Evolutionary conservation across 495 filamentous ascomycete genomes (phyloP).

Genomic region (Penicillium crystallinum): DNA sequence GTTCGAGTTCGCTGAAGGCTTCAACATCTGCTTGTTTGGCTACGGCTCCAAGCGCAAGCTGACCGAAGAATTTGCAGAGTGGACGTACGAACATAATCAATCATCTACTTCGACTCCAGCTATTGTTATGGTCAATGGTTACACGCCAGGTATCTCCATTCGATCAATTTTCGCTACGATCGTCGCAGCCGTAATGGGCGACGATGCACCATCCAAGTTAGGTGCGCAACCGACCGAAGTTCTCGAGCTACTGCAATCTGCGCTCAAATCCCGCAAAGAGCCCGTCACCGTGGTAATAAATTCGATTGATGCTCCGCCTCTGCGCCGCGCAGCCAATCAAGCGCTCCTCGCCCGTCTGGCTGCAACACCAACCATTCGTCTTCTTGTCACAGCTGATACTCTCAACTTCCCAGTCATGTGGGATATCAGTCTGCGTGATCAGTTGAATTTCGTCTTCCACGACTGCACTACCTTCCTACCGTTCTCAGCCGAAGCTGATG

Average conservation of each 20-base stretch:
- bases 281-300: slow-evolving; percentile 71
- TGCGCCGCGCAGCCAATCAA: slow-evolving; percentile 67
- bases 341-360: slow-evolving; percentile 70
- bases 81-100: slow-evolving; percentile 51
- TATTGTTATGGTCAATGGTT: slow-evolving; percentile 86
- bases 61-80: slow-evolving; percentile 68
- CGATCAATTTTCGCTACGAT: slow-evolving; percentile 75
- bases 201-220: slow-evolving; percentile 49
- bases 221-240: slow-evolving; percentile 60
- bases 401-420: slow-evolving; percentile 84
- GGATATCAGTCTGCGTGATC: slow-evolving; percentile 73
- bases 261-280: slow-evolving; percentile 45
- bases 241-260: slow-evolving; percentile 55
- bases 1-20: slow-evolving; percentile 85
- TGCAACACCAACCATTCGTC: slow-evolving; percentile 63
- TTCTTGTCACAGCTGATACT: slow-evolving; percentile 79
- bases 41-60: slow-evolving; percentile 84
- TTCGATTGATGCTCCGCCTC: slow-evolving; percentile 72
- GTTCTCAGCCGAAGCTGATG: slow-evolving; percentile 64
- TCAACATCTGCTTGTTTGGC: slow-evolving; percentile 88
- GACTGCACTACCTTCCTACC: slow-evolving; percentile 86
- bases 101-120: slow-evolving; percentile 38
- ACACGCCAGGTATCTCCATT: slow-evolving; percentile 67
- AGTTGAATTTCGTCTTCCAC: slow-evolving; percentile 85
- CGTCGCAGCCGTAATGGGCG: slow-evolving; percentile 57